Evolutionary conservation across 164 flowering plant genomes (phyloP).

Genomic region (Macadamia integrifolia): DNA sequence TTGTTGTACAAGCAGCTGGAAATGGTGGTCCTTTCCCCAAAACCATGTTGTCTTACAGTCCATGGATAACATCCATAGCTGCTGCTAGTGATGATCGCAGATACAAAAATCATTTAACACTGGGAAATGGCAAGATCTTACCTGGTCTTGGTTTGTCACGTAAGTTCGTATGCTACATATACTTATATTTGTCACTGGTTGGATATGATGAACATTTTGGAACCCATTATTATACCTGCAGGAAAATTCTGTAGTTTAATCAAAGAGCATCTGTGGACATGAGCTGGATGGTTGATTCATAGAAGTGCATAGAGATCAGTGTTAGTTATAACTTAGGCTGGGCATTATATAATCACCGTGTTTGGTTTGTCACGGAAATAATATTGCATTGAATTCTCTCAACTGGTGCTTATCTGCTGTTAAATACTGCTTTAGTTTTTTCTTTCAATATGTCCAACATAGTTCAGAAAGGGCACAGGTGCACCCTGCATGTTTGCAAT

Average conservation of each 20-base stretch:
- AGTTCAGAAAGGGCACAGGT: too few species aligned
- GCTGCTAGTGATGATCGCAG: slow-evolving; percentile 96
- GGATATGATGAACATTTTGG: background rate
- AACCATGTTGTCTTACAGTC: slow-evolving; percentile 89
- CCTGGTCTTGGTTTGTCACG: slow-evolving; percentile 90
- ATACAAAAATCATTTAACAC: slow-evolving; percentile 79
- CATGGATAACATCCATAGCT: slow-evolving; percentile 95
- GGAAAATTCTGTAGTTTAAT: background rate
- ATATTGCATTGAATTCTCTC: too few species aligned
- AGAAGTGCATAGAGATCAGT: too few species aligned
- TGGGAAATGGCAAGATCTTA: slow-evolving; percentile 82
- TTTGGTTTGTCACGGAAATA: too few species aligned
- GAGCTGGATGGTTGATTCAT: background rate
- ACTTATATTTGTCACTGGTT: background rate
- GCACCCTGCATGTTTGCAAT: too few species aligned
- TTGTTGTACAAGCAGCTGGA: slow-evolving; percentile 98
- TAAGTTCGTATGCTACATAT: slow-evolving; percentile 36
- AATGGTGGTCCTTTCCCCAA: slow-evolving; percentile 98
- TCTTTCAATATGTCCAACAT: too few species aligned
- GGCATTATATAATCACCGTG: too few species aligned
- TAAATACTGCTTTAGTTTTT: too few species aligned
- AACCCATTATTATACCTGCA: background rate
- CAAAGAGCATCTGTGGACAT: background rate
- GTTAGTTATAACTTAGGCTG: too few species aligned
- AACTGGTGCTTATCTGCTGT: too few species aligned